These are phyloP conservation scores for Cornus florida DNA, from an alignment of 148 eudicot genomes.

Conservation along the genomic window DNA sequence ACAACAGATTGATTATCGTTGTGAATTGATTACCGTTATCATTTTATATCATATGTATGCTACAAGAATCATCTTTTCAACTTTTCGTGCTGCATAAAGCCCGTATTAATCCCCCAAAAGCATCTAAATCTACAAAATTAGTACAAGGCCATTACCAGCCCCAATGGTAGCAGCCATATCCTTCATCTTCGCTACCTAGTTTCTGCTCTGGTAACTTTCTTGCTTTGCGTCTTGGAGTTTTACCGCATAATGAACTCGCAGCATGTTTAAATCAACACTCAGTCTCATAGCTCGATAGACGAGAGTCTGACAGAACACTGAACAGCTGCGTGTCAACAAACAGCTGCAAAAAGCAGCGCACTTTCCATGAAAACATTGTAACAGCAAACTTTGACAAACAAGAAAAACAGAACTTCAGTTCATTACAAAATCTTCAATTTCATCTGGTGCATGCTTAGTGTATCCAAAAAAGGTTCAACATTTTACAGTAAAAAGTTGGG, in stretches of 20 bases:
- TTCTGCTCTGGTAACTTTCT: neutral
- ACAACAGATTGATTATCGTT: neutral
- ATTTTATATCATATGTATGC: conserved; percentile 22
- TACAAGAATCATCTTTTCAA: conserved; percentile 31
- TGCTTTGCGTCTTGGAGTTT: neutral
- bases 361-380: neutral
- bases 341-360: conserved; percentile 48
- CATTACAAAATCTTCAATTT: neutral
- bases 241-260: neutral
- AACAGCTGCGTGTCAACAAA: conserved; percentile 92
- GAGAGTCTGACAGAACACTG: conserved; percentile 76
- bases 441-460: neutral
- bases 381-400: neutral
- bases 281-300: conserved; percentile 59
- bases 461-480: neutral
- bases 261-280: conserved; percentile 23
- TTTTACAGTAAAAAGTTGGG: neutral
- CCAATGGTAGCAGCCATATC: neutral
- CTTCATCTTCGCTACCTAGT: neutral
- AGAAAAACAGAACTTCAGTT: neutral
- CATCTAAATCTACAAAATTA: neutral
- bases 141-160: neutral
- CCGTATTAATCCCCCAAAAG: neutral
- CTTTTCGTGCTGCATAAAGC: conserved; percentile 3
- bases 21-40: neutral